Evolutionary conservation across 106 monocot genomes (phyloP).

Genomic region (Gastrodia elata): DNA sequence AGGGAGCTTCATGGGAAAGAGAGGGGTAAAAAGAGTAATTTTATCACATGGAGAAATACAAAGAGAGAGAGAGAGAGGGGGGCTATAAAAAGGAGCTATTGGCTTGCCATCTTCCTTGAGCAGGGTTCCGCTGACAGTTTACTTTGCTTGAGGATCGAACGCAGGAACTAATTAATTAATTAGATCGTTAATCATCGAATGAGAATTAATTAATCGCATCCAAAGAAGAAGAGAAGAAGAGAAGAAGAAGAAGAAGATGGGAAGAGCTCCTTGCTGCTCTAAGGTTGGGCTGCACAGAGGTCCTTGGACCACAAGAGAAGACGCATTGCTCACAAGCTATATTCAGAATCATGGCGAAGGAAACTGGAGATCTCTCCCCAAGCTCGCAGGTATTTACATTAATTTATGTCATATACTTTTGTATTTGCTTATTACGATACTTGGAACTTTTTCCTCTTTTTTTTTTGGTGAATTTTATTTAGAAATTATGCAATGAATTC

Average conservation of each 20-base stretch:
- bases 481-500: no score
- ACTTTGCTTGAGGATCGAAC: no score
- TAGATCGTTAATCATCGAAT: no score
- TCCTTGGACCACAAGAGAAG: conserved; percentile 29
- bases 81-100: neutral
- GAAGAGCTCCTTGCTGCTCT: conserved; percentile 27
- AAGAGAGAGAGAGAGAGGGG: neutral
- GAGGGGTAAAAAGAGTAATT: no score
- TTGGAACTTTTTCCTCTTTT: no score
- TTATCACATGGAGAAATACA: neutral
- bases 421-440: no score
- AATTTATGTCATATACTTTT: no score
- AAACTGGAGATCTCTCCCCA: conserved; percentile 24
- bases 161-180: no score
- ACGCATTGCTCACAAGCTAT: conserved; percentile 22
- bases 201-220: neutral
- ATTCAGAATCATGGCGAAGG: conserved; percentile 29
- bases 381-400: conserved; percentile 16
- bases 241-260: conserved; percentile 5
- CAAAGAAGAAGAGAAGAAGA: neutral
- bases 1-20: neutral
- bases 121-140: neutral
- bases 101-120: neutral
- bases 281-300: conserved; percentile 30
- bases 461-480: no score